A percentile compares a stretch with the other conserved stretches of the same genome.
phyloP scores from a whole-genome alignment of 164 flowering plant species.

The Umbilicus rupestris region DNA sequence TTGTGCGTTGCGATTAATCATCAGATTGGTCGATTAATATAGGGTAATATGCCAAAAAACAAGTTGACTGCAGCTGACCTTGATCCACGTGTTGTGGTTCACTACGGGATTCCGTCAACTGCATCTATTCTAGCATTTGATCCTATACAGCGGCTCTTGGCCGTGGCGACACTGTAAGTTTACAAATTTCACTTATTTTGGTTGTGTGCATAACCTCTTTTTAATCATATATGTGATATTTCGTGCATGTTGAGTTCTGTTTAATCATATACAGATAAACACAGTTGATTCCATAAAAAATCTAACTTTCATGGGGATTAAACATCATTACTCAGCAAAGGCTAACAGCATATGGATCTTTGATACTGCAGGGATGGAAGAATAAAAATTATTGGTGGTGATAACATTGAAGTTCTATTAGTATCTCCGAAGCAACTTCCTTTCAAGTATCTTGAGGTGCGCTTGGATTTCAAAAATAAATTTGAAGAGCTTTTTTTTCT shows the following conservation, averaged over 20 bases:
- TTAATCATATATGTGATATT: background rate
- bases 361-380: conserved; percentile 9
- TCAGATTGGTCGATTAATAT: background rate
- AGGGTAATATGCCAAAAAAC: conserved; percentile 26
- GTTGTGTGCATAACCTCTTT: background rate
- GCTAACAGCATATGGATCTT: background rate
- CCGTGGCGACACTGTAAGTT: conserved; percentile 76
- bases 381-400: conserved; percentile 7
- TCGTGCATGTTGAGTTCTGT: background rate
- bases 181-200: conserved; percentile 3
- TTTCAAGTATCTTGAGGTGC: conserved; percentile 8
- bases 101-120: conserved; percentile 82
- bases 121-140: conserved; percentile 76
- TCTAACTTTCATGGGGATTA: background rate
- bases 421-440: conserved; percentile 8
- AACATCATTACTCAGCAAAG: background rate
- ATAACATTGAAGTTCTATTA: conserved; percentile 8
- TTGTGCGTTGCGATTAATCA: background rate
- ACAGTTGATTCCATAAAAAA: background rate
- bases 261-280: background rate
- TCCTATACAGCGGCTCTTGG: conserved; percentile 64
- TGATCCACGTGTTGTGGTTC: conserved; percentile 40
- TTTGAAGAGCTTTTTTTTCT: background rate
- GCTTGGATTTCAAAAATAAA: background rate
- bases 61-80: conserved; percentile 25